Conservation (phyloP, 106 monocot genomes). For the Alisma plantagoaquatica region DNA sequence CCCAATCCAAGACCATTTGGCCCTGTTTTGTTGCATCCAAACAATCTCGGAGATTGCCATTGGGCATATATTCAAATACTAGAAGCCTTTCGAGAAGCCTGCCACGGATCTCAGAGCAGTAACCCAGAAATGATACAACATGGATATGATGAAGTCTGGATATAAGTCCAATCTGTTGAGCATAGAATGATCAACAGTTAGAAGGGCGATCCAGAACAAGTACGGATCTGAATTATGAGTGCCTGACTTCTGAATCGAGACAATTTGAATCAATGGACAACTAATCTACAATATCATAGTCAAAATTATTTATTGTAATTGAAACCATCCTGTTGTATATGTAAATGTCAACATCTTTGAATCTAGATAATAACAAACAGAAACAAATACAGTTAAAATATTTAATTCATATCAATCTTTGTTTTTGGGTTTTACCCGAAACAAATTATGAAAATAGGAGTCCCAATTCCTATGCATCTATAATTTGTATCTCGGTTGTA, state of each 20-base stretch:
- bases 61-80: slow-evolving; percentile 80
- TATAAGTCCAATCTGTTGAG: slow-evolving; percentile 67
- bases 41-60: slow-evolving; percentile 82
- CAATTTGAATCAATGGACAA: no score
- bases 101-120: slow-evolving; percentile 61
- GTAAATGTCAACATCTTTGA: neutral
- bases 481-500: no score
- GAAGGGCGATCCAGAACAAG: neutral
- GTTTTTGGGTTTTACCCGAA: no score
- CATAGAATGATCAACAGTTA: neutral
- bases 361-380: neutral
- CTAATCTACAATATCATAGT: no score
- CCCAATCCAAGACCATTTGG: slow-evolving; percentile 56
- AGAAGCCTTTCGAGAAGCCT: slow-evolving; percentile 53
- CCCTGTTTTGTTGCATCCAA: slow-evolving; percentile 46
- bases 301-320: neutral
- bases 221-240: neutral
- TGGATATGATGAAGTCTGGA: slow-evolving; percentile 92
- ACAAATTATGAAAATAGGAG: no score
- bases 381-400: no score
- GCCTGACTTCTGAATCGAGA: neutral
- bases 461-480: no score
- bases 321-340: neutral
- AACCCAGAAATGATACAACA: slow-evolving; percentile 81
- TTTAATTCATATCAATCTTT: no score